Percentiles rank a stretch among this genome's conserved stretches.
Evolutionary conservation across 208 protist species (phyloP).

Genomic region (Angomonas desouzai): DNA sequence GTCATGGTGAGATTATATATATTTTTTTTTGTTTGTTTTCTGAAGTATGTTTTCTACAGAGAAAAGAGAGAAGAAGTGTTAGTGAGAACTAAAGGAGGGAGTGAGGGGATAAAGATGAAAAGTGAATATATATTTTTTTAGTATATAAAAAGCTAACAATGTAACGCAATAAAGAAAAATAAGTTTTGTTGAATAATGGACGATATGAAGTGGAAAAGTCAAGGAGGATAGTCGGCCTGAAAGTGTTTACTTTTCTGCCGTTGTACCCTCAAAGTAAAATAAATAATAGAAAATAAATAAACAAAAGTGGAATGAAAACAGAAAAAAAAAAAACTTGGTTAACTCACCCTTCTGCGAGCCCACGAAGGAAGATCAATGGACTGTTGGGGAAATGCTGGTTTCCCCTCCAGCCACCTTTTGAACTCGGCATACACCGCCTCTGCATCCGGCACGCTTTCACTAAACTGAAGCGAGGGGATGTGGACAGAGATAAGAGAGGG

Average conservation of each 20-base stretch:
- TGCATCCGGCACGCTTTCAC: slow-evolving; percentile 26
- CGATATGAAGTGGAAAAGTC: slow-evolving; percentile 19
- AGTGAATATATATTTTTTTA: not conserved
- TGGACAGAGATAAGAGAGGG: slow-evolving; percentile 70
- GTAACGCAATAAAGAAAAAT: slow-evolving; percentile 11
- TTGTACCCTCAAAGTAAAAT: too few relatives aligned
- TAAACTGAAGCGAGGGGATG: slow-evolving; percentile 55
- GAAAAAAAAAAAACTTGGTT: slow-evolving; percentile 8
- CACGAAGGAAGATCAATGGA: not conserved
- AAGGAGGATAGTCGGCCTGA: slow-evolving; percentile 8
- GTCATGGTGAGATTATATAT: slow-evolving; percentile 24
- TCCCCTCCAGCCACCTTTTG: slow-evolving; percentile 19
- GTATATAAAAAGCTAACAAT: slow-evolving; percentile 9
- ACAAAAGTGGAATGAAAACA: slow-evolving; percentile 10
- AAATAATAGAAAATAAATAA: too few relatives aligned
- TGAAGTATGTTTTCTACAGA: not conserved
- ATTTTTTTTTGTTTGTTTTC: slow-evolving; percentile 11
- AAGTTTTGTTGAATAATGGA: slow-evolving; percentile 12
- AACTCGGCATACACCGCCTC: slow-evolving; percentile 19
- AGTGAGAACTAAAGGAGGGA: not conserved
- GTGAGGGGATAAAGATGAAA: not conserved
- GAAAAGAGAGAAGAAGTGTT: not conserved
- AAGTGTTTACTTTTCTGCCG: not conserved
- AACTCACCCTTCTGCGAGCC: not conserved
- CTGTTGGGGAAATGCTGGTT: not conserved